Evolutionary conservation across 306 rosid genomes (phyloP).

Genomic region (Begonia masoniana): DNA sequence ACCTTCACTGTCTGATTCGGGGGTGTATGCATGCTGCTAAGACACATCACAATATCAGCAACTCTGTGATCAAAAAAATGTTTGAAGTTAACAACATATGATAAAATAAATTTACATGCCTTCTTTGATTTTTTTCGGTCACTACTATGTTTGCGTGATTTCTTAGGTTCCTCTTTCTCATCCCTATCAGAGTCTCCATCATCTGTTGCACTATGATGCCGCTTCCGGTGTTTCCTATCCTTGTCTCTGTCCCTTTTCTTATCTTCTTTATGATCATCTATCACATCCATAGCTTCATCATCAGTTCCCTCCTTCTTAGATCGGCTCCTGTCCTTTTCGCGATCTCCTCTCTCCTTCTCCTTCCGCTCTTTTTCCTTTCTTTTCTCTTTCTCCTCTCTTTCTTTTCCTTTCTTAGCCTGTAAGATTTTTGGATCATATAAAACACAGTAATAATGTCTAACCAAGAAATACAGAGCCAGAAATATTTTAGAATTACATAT

Average conservation of each 20-base stretch:
- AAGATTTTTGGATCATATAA: conserved; percentile 5
- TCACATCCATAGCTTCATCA: conserved; percentile 51
- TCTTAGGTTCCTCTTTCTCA: conserved; percentile 86
- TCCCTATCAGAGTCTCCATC: conserved; percentile 80
- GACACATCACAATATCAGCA: conserved; percentile 6
- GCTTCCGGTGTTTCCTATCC: conserved; percentile 87
- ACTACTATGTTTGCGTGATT: conserved; percentile 73
- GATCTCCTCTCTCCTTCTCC: conserved; percentile 72
- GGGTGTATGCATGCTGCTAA: conserved; percentile 78
- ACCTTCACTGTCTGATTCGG: conserved; percentile 76
- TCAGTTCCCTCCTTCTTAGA: conserved; percentile 87
- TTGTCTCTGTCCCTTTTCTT: conserved; percentile 85
- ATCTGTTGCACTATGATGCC: conserved; percentile 73
- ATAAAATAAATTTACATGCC: conserved; percentile 23
- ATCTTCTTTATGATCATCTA: conserved; percentile 72
- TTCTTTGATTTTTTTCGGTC: conserved; percentile 87
- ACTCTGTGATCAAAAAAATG: neutral
- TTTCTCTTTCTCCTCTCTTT: conserved; percentile 70
- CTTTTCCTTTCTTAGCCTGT: conserved; percentile 82
- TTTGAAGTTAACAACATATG: neutral
- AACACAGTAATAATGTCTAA: too few relatives aligned
- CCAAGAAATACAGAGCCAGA: too few relatives aligned
- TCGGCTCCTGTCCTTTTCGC: conserved; percentile 74
- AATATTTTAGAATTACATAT: too few relatives aligned
- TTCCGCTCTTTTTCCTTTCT: conserved; percentile 31